These are phyloP conservation scores for Luffa aegyptiaca DNA, from an alignment of 306 rosid genomes.

Conservation along the genomic window DNA sequence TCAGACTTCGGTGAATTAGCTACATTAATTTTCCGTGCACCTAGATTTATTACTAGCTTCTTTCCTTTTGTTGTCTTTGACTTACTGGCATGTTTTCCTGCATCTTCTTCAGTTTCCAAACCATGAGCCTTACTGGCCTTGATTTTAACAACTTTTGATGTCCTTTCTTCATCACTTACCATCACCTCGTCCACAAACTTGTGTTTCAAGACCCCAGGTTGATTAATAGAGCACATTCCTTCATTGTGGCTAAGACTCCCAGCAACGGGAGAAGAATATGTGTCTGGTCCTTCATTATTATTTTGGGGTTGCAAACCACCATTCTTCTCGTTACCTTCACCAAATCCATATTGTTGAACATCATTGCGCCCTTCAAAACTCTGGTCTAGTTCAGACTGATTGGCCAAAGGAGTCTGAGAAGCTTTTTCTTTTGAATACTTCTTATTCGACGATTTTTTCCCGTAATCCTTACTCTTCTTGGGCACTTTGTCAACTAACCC, in stretches of 20 bases:
- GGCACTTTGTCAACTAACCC: conserved; percentile 63
- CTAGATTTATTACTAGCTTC: conserved; percentile 85
- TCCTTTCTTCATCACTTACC: conserved; percentile 79
- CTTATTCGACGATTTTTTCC: conserved; percentile 58
- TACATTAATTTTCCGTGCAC: conserved; percentile 75
- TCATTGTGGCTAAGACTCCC: conserved; percentile 60
- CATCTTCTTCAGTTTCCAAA: conserved; percentile 61
- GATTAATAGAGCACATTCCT: conserved; percentile 37
- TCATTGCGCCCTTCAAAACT: conserved; percentile 58
- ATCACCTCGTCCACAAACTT: conserved; percentile 91
- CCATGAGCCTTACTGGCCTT: conserved; percentile 50
- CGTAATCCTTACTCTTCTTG: conserved; percentile 56
- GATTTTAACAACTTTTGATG: conserved; percentile 59
- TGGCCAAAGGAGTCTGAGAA: conserved; percentile 26
- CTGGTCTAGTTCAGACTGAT: conserved; percentile 29
- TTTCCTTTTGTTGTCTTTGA: conserved; percentile 65
- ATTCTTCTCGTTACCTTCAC: conserved; percentile 44
- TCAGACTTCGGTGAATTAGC: conserved; percentile 80
- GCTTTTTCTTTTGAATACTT: conserved; percentile 51
- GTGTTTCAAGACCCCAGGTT: conserved; percentile 57
- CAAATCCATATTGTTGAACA: conserved; percentile 35
- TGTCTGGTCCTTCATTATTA: conserved; percentile 46
- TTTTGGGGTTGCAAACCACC: conserved; percentile 43
- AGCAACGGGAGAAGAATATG: conserved; percentile 55
- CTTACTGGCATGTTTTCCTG: conserved; percentile 45